Base-by-base conservation (phyloP, 2,329 filamentous ascomycete species). In the Scopulariopsis brevicaulis region DNA sequence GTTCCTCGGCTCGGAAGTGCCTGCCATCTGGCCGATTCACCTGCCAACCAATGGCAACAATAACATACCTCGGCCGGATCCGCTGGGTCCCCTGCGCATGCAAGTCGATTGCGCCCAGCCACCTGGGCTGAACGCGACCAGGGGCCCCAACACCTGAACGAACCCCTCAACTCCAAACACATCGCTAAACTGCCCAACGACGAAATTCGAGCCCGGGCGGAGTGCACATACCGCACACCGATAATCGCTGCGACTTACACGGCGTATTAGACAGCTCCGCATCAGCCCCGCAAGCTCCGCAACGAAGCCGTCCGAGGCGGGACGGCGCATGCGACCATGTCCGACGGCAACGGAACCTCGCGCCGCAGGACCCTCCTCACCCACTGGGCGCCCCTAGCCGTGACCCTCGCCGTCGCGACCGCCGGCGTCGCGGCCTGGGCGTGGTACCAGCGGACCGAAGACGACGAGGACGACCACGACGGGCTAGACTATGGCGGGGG, bases 341-440 rank as follows among this genome's bases (percentile, higher is more conserved):
- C 82, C 79, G 83, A 88, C 70, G 74, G 81, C 68, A 73, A 74
- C 65, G 70, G 74, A 66, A 75, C 79, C 66, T 82, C 82, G 65
- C 77, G 80, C 70, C 79, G 82, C 73, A 77, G 80, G 71, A 77
- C 80, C 69, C 80, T 83, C 64, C 82, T 89, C 74, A 82, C 86
- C 67, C 93, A 95, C 74, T 96, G 92, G 90, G 83, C 96, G 60
- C 93, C 93, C 62, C 80, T 97, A 59, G 86, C 85, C 63, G 73
- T 96, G 63, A 96, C 92, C 55, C 84, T 96, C 59, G 92, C 90
- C 53, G 84, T 95, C 64, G 93, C 93, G 60, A 90, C 92, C 24
- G 85, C 89, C 58, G 91, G 92, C 37, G 74, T 96, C 54, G 92
- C 86, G 56, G 90, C 90, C 59, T 97, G 93, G 93, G 84, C 92